Evolutionary conservation across 2,329 filamentous ascomycete genomes (phyloP), one percentile per base, ranked within the genome.

Genomic region (Cyclaneusma minus): DNA sequence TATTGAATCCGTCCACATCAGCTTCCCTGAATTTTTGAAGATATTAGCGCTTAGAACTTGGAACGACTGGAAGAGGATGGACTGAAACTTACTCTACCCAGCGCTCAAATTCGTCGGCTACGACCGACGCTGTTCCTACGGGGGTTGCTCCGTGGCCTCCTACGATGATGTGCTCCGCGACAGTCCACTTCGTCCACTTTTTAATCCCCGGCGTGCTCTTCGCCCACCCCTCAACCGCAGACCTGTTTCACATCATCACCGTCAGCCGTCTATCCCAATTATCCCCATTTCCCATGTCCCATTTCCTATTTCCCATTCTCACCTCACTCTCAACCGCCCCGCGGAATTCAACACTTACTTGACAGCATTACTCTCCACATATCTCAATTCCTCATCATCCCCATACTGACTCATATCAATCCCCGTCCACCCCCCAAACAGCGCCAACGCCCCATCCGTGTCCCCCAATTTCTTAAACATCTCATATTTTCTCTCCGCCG

Each of bases 371-470:
- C 51, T 55, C 35, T 56, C 52, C 1, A 56, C 54, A 25, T 53
- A 37, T n/a, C 65, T 49, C 25, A 75, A 44, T 41, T 73, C 69
- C 40, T 74, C 61, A 19, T 75, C 67, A 13, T 73, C 65, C 0
- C 52, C 61, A 36, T 72, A 74, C 20, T 58, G 47, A 5, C 56
- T 54, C 16, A 74, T 49, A 40, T 75, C 64, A 16, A 73, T 68
- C 0, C 68, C 75, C 0, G 76, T 81, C 75, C 76, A 83, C 2
- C 77, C 77, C 12, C 74, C 73, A 38, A 82, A 83, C 11, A 82
- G 48, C 2, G 75, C 70, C 30, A 81, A 43, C 0, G 74, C 76
- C 3, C 77, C 77, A 36, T 75, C 76, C 21, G 64, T 56, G 2
- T 63, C 64, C 0, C 70, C 76, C 40, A 78, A 68, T 29, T 61